Percentiles rank a stretch among this genome's conserved stretches.
These are phyloP conservation scores for Capronia coronata DNA, from an alignment of 2,329 filamentous ascomycete genomes.

Conservation along the genomic window DNA sequence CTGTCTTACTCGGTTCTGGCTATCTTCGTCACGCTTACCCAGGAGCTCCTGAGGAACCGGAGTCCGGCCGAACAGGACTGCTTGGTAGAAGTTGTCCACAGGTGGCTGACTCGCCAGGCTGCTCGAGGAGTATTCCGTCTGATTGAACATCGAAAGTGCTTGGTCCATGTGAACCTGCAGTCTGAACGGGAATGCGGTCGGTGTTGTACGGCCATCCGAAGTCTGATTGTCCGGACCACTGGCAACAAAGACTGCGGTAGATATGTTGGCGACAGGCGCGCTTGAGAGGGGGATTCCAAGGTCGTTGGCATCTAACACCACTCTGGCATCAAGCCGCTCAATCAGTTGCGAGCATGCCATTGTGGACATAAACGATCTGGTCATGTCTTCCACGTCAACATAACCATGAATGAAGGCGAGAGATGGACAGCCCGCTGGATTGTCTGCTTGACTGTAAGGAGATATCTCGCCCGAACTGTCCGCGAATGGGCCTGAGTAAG, in stretches of 20 bases:
- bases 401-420: slow-evolving; percentile 23
- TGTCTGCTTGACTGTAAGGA: slow-evolving; percentile 13
- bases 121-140: slow-evolving; percentile 1
- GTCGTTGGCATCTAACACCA: slow-evolving; percentile 2
- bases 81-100: slow-evolving; percentile 24
- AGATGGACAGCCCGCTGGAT: slow-evolving; percentile 25
- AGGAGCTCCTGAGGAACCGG: neutral
- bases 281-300: neutral
- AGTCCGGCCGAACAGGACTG: slow-evolving; percentile 18
- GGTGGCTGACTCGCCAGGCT: neutral
- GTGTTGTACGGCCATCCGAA: neutral
- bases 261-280: slow-evolving; percentile 12
- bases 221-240: slow-evolving; percentile 4
- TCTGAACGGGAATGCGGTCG: slow-evolving; percentile 16
- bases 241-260: slow-evolving; percentile 3
- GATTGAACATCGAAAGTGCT: slow-evolving; percentile 20
- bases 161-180: slow-evolving; percentile 18
- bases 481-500: slow-evolving; percentile 9
- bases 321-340: slow-evolving; percentile 6
- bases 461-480: slow-evolving; percentile 8
- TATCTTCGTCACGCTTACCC: neutral
- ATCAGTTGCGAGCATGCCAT: slow-evolving; percentile 24
- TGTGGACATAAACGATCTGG: slow-evolving; percentile 1
- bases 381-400: slow-evolving; percentile 3
- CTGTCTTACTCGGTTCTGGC: neutral